Base-by-base conservation (phyloP, 768 basidiomycete species). In the Jaapia argillacea region DNA sequence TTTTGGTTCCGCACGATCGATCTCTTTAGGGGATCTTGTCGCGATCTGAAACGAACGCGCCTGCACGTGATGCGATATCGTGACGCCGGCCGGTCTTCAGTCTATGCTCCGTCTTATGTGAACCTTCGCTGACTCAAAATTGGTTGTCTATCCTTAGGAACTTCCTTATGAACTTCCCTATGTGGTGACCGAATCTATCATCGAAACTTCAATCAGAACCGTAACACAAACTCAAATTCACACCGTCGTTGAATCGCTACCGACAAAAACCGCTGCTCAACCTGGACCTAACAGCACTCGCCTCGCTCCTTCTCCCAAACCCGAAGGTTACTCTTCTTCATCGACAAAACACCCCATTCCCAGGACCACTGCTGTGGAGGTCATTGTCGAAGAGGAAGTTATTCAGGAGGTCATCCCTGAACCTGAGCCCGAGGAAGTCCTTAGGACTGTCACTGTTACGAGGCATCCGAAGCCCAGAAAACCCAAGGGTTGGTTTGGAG, bases 261-360 rank as follows among this genome's bases (percentile, higher is more conserved):
- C 54, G 41, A 56, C 57, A 16, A 49, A 54, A 43, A 78, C 79
- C 49, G 72, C 82, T 54, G 76, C 75, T 42, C 74, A 82, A 49
- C 84, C 83, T 37, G 75, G 83, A 22, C 85, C 86, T 48, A 80
- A 85, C 55, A 83, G 77, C 57, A 87, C 85, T 41, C 84, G 85
- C 48, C 72, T 74, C 53, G 86, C 79, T 46, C 77, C 82, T 23
- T 72, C 74, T 52, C 85, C 86, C 18, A 74, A 76, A 23, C 86
- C 86, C 4, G 77, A 82, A 54, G 72, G 71, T 5, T 68, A 69
- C 23, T 74, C 73, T 18, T 64, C 73, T n/a, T 67, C 72, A 6
- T 69, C 74, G 26, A 72, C 74, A 5, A 69, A 77, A n/a, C 68
- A 70, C 4, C 50, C 51, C 42, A 78, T 77, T 56, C 85, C 83